These are phyloP conservation scores for Silene uniflora DNA, from an alignment of 148 eudicot genomes.

Conservation along the genomic window DNA sequence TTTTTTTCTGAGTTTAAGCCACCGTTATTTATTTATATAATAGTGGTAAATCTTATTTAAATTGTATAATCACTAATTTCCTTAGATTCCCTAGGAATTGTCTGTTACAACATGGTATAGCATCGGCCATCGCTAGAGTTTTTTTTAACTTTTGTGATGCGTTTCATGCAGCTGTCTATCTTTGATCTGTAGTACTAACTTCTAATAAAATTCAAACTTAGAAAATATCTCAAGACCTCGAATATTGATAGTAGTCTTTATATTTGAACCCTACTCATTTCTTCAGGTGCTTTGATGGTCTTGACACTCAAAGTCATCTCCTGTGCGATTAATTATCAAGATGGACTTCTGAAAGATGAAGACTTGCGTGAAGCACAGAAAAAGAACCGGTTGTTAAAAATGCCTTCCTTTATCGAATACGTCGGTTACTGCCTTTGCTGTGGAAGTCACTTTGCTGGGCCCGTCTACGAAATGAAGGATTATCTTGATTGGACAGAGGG, in stretches of 20 bases:
- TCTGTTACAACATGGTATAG: not conserved
- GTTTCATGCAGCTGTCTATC: too few species aligned
- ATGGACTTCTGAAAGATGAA: conserved; percentile 80
- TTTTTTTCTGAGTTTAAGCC: too few species aligned
- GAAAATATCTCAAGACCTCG: too few species aligned
- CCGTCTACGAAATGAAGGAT: conserved; percentile 94
- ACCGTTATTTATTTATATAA: too few species aligned
- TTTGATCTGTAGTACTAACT: too few species aligned
- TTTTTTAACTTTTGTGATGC: too few species aligned
- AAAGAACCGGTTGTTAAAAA: conserved; percentile 68
- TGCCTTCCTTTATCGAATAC: conserved; percentile 95
- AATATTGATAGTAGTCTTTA: not conserved
- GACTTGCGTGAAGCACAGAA: conserved; percentile 76
- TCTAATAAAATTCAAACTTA: too few species aligned
- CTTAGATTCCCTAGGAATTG: too few species aligned
- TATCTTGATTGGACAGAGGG: conserved; percentile 97
- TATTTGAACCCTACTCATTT: conserved; percentile 9
- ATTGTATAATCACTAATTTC: too few species aligned
- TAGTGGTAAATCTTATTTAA: too few species aligned
- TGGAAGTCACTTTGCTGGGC: conserved; percentile 99
- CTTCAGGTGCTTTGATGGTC: conserved; percentile 93
- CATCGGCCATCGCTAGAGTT: too few species aligned
- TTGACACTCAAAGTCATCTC: conserved; percentile 94
- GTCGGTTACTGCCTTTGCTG: conserved; percentile 94
- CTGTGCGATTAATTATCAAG: conserved; percentile 86